Base-by-base conservation (phyloP, 1,139 yeast species). In the Ashbya aceris region DNA sequence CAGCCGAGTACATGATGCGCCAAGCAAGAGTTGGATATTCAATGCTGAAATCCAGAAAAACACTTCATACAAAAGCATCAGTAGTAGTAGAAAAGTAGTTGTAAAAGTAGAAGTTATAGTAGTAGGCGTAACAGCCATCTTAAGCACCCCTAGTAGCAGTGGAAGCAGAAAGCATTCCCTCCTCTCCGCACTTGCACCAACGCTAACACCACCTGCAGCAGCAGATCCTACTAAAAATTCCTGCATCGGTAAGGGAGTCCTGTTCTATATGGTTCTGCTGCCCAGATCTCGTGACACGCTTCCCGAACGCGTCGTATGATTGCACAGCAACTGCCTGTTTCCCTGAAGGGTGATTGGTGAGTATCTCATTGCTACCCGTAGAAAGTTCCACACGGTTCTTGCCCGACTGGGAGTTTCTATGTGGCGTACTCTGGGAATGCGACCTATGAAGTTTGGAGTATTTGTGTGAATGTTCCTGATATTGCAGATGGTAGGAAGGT, bases 251-350 rank as follows among this genome's bases (percentile, higher is more conserved):
- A 4, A 46, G 32, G 8, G 49, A 46, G 27, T 46, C 49, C 8
- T 41, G 40, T 8, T 45, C 46, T 7, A 36, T 33, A 26, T 38
- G 42, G n/a, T 42, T 30, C 12, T 35, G 34, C 10, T 40, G 33
- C 33, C 31, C 30, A 14, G 36, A 20, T 23, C 41, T 37, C n/a
- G 27, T 26, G 23, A 42, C 38, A n/a, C 45, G 47, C 36, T 44
- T 45, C 8, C 53, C 52, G 47, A 51, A 50, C 2, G 55, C 51
- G 30, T 51, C 51, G 40, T 51, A 51, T 32, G 41, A 28, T 28
- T 44, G 49, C 11, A 40, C 39, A 11, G 40, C 41, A 11, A 40
- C 20, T 7, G 40, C 43, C 10, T 37, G 39, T 20, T 45, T 45
- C 9, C 46, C 45, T 20, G 38, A 36, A 8, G 33, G 46, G 39